A percentile compares a stretch with the other conserved stretches of the same genome.
Evolutionary conservation across 495 filamentous ascomycete genomes (phyloP).

Genomic region (Penicillium riverlandense): DNA sequence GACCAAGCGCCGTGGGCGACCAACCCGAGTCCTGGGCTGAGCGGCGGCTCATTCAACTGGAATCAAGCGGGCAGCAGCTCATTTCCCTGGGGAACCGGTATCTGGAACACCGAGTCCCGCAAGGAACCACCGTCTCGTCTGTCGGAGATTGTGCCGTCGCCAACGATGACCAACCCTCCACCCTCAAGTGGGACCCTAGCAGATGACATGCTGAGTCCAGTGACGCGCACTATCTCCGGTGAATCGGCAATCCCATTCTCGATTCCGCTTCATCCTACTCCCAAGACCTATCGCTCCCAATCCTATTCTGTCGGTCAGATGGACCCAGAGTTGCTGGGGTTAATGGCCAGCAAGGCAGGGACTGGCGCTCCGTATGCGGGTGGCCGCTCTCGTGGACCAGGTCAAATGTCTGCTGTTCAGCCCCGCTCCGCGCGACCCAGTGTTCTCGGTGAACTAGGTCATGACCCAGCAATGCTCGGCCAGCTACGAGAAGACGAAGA

Average conservation of each 20-base stretch:
- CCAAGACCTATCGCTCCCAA: slow-evolving; percentile 88
- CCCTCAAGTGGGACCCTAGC: slow-evolving; percentile 29
- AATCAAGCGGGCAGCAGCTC: slow-evolving; percentile 47
- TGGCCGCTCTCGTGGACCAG: slow-evolving; percentile 41
- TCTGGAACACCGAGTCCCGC: slow-evolving; percentile 67
- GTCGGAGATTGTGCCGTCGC: slow-evolving; percentile 69
- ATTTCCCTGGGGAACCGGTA: slow-evolving; percentile 69
- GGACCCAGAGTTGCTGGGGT: slow-evolving; percentile 54
- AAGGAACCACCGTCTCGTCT: slow-evolving; percentile 69
- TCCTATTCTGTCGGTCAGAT: slow-evolving; percentile 95
- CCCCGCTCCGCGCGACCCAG: slow-evolving; percentile 81
- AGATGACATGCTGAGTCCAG: slow-evolving; percentile 49
- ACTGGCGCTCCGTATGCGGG: slow-evolving; percentile 27
- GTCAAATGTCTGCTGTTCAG: slow-evolving; percentile 60
- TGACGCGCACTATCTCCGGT: slow-evolving; percentile 45
- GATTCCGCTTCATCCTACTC: slow-evolving; percentile 85
- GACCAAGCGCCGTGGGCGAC: slow-evolving; percentile 65
- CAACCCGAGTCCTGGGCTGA: slow-evolving; percentile 33
- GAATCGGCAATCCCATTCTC: slow-evolving; percentile 72
- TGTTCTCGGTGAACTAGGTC: slow-evolving; percentile 72
- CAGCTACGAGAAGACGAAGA: slow-evolving; percentile 80
- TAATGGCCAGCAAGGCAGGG: slow-evolving; percentile 36
- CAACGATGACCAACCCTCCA: slow-evolving; percentile 57
- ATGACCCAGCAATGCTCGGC: slow-evolving; percentile 61
- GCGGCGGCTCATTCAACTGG: slow-evolving; percentile 49